Evolutionary conservation across 768 basidiomycete species (phyloP), one percentile per base, ranked within the genome.

Genomic region (Suillus discolor): DNA sequence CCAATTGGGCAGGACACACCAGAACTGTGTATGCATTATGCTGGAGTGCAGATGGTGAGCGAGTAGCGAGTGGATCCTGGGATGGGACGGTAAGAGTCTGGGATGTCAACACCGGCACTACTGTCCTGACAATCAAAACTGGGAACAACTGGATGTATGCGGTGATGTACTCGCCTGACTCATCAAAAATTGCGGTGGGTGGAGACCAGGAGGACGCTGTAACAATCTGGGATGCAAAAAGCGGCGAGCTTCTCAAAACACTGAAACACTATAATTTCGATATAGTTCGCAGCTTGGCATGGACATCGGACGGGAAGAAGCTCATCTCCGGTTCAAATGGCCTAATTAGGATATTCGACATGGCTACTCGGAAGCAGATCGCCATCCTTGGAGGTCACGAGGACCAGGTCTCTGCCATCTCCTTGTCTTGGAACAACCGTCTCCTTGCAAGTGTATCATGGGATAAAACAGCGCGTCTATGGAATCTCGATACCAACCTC

Each of bases 191-290:
- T 11, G 45, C 45, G 4, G 20, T 20, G 3, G n/a, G 45, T 11
- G n/a, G 45, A n/a, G 11, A 47, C 45, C 0, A n/a, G 8, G 42
- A 45, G 9, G 6, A n/a, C 9, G 2, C 45, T 12, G n/a, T 47
- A n/a, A 47, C 11, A 12, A 47, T 47, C 20, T n/a, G 45, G 45
- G n/a, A 47, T n/a, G 20, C 45, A 12, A 47, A 47, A 3, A n/a
- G n/a, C 4, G 45, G 45, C 45, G 4, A 47, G 45, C 45, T 12
- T n/a, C 45, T 47, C 45, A n/a, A 11, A 0, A n/a, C 45, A 47
- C 4, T 47, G 11, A 11, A 47, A 5, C 45, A n/a, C n/a, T 0
- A n/a, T n/a, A 0, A 4, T 11, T 1, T 5, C 1, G 4, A 8
- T 20, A 9, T 44, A 3, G 45, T 45, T 45, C 8, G 9, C 20